Conservation (phyloP, 2,329 filamentous ascomycete species). For the Plenodomus lindquistii region DNA sequence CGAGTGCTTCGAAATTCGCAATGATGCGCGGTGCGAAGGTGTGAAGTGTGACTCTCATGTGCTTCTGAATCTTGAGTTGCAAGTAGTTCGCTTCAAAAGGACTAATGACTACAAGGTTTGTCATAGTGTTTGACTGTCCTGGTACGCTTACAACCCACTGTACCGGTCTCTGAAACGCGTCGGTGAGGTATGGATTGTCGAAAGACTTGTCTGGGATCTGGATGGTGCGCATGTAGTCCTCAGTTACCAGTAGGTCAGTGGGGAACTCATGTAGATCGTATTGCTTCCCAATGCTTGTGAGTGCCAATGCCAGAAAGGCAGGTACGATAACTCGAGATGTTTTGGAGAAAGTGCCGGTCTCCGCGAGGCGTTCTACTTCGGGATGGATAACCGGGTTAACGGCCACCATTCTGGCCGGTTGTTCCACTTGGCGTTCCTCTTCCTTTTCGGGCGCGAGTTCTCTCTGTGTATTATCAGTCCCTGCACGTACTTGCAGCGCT, state of each 20-base stretch:
- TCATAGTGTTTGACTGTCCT: too few species aligned
- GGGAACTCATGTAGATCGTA: conserved; percentile 46
- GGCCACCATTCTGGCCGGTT: conserved; percentile 48
- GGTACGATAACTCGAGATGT: conserved; percentile 44
- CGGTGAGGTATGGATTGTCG: conserved; percentile 24
- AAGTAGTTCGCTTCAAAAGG: too few species aligned
- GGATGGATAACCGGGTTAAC: conserved; percentile 49
- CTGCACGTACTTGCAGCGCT: too few species aligned
- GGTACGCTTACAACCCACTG: conserved; percentile 55
- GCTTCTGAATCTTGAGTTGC: too few species aligned
- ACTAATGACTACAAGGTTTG: too few species aligned
- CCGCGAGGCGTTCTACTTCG: conserved; percentile 49
- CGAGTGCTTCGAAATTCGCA: too few species aligned
- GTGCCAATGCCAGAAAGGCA: conserved; percentile 50
- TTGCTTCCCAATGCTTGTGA: conserved; percentile 45
- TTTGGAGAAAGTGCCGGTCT: conserved; percentile 33
- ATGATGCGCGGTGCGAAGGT: too few species aligned
- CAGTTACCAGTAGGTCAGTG: conserved; percentile 50
- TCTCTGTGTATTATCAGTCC: too few species aligned
- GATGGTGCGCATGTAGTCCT: conserved; percentile 56
- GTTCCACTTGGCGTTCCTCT: conserved; percentile 59
- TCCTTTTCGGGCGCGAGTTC: conserved; percentile 68
- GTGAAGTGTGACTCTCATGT: too few species aligned
- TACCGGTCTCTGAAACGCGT: conserved; percentile 57
- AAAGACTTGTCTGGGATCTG: conserved; percentile 6